These are phyloP conservation scores for Cercophora sp. DNA, from an alignment of 495 filamentous ascomycete genomes.

Conservation along the genomic window DNA sequence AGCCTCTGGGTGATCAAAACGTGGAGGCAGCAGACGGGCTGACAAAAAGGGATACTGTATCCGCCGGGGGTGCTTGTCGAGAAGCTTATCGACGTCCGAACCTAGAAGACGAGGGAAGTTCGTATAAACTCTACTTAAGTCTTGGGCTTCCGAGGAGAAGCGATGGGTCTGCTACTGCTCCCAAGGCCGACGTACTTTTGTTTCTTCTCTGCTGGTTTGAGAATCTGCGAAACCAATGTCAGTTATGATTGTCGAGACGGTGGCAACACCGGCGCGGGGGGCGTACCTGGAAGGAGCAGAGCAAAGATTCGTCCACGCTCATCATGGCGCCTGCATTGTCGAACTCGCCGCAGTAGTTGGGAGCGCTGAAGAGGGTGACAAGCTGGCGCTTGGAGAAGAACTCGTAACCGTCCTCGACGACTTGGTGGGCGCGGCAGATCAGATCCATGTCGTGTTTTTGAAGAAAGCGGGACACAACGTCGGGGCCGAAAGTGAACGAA, in stretches of 20 bases:
- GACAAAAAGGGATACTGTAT: conserved; percentile 12
- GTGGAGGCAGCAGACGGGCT: conserved; percentile 20
- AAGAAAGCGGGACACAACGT: conserved; percentile 95
- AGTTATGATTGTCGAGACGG: conserved; percentile 12
- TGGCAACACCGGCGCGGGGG: neutral
- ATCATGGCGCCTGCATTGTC: conserved; percentile 99
- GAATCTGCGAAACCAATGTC: conserved; percentile 58
- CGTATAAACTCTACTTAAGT: conserved; percentile 62
- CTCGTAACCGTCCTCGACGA: conserved; percentile 98
- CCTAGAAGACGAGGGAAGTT: conserved; percentile 82
- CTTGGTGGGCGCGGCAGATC: conserved; percentile 98
- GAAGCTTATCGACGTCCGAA: conserved; percentile 83
- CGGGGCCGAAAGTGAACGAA: conserved; percentile 98
- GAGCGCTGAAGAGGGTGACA: conserved; percentile 95
- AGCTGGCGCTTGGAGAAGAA: conserved; percentile 99
- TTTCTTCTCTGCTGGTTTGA: conserved; percentile 99
- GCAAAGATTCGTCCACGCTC: conserved; percentile 98
- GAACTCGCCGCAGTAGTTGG: conserved; percentile 99
- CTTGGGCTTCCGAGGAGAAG: conserved; percentile 91
- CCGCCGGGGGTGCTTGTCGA: conserved; percentile 12
- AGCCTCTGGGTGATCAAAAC: conserved; percentile 21
- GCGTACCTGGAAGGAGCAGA: conserved; percentile 98
- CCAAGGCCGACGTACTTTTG: conserved; percentile 99
- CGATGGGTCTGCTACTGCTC: conserved; percentile 72
- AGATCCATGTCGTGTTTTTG: conserved; percentile 99